Evolutionary conservation across 1,139 yeast genomes (phyloP), one percentile per base, ranked within the genome.

Genomic region (Citeromyces siamensis): DNA sequence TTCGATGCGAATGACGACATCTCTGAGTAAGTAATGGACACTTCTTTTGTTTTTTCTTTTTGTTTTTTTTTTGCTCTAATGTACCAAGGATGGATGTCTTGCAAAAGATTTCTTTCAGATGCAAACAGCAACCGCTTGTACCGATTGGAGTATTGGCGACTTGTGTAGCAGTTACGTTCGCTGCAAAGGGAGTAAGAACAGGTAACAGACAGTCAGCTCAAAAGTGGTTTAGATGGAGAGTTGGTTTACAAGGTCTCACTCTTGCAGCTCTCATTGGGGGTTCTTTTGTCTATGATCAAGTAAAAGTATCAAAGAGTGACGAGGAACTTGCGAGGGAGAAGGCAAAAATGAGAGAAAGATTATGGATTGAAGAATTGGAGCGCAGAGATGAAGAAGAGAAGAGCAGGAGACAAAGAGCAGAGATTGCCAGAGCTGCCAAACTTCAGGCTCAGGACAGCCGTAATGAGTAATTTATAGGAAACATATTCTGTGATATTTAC

Each of bases 361-460:
- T 86, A 49, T 86, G 97, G 97, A 80, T 86, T 45, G 86, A 83
- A 52, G 97, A 86, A 55, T 67, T 86, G 53, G 90, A 86, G 53
- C 71, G 95, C 60, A 71, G 94, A 53, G 95, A 86, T 53, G 68
- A 60, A 6, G 78, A 74, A 41, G 74, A 79, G 40, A 78, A 81
- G 54, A 75, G 68, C 43, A 66, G 88, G 51, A 76, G 70, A 58
- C 59, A 63, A 43, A 62, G 71, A 49, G 76, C 74, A 2, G 73
- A 66, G 38, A 33, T 55, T 36, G 72, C 70, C 1, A 63, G 68
- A 48, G 31, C 31, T 17, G n/a, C n/a, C n/a, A n/a, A n/a, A n/a
- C n/a, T n/a, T n/a, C n/a, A n/a, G n/a, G n/a, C n/a, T n/a, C n/a
- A n/a, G n/a, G n/a, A n/a, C n/a, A n/a, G n/a, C n/a, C n/a, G n/a